Evolutionary conservation across 2,329 filamentous ascomycete genomes (phyloP).

Genomic region (Neospermospora avenae): DNA sequence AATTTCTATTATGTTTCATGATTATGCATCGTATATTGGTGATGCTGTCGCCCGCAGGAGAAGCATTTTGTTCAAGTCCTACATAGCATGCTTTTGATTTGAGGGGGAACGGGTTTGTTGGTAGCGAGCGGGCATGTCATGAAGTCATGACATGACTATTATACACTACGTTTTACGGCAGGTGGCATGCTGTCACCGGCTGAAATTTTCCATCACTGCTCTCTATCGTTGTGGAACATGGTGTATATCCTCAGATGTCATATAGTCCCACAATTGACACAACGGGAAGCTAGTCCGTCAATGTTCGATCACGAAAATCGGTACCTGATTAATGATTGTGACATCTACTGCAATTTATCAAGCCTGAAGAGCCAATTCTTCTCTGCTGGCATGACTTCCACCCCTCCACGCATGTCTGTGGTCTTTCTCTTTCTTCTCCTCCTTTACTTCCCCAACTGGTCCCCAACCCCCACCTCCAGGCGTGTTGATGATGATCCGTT

Average conservation of each 20-base stretch:
- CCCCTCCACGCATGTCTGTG: constrained; percentile 56
- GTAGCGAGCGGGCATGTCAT: too few species aligned
- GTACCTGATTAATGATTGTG: background rate
- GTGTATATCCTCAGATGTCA: background rate
- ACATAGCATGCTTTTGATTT: too few species aligned
- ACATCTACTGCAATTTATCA: constrained; percentile 27
- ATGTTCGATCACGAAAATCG: background rate
- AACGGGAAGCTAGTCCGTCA: background rate
- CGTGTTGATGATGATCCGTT: constrained; percentile 73
- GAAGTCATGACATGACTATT: too few species aligned
- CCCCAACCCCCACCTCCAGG: constrained; percentile 82
- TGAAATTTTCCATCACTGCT: too few species aligned
- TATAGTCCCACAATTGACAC: background rate
- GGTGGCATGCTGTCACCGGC: too few species aligned
- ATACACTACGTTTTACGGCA: too few species aligned
- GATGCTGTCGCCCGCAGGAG: too few species aligned
- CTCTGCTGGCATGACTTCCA: constrained; percentile 54
- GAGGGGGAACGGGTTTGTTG: too few species aligned
- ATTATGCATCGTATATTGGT: too few species aligned
- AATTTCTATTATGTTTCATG: too few species aligned
- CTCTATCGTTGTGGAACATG: background rate
- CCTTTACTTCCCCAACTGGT: constrained; percentile 53
- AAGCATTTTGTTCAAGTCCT: too few species aligned
- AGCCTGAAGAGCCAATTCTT: constrained; percentile 57
- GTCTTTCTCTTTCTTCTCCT: constrained; percentile 51